Base-by-base conservation (phyloP, 2,329 filamentous ascomycete species). In the Alternaria arbusti region DNA sequence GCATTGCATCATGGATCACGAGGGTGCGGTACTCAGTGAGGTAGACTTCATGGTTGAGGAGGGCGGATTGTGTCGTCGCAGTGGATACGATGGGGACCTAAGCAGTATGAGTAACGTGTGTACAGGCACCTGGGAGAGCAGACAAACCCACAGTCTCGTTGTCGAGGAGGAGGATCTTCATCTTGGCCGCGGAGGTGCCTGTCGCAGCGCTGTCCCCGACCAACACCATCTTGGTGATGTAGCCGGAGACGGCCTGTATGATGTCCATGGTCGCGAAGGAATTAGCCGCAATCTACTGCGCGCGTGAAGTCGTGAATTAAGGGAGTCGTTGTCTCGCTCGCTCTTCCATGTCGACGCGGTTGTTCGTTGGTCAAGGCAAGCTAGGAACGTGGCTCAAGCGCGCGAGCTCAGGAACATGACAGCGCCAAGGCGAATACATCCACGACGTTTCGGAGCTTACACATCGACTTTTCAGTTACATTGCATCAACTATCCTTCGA, bases 81-180 rank as follows among this genome's bases (percentile, higher is more conserved):
- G 94, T 96, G 10, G 96, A 99, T 20, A 97, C 89, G 70, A 98
- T 97, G 15, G 93, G 89, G 22, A 98, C 91, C 88, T 89, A 70
- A 20, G 11, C 61, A 23, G 49, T 47, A 57, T 75, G 20, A 79
- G 71, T n/a, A 50, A 36, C 30, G 46, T 40, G 8, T 44, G 45
- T 15, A 13, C 11, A 13, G 9, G n/a, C 23, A 10, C 45, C 47
- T 70, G 76, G 74, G 74, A 64, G 76, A 79, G 76, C 52, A 74
- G 76, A 83, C 81, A 82, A 79, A 84, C 87, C 80, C 84, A 90
- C 89, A 70, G 96, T 99, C 82, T 98, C 96, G 82, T 89, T 91
- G 81, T 99, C 96, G 72, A 99, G 85, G 67, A 99, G 85, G 61
- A 99, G 84, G 65, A 98, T 96, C 89, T 99, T 99, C 96, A 99